Base-by-base conservation (phyloP, 306 rosid species). In the Albizia julibrissin region DNA sequence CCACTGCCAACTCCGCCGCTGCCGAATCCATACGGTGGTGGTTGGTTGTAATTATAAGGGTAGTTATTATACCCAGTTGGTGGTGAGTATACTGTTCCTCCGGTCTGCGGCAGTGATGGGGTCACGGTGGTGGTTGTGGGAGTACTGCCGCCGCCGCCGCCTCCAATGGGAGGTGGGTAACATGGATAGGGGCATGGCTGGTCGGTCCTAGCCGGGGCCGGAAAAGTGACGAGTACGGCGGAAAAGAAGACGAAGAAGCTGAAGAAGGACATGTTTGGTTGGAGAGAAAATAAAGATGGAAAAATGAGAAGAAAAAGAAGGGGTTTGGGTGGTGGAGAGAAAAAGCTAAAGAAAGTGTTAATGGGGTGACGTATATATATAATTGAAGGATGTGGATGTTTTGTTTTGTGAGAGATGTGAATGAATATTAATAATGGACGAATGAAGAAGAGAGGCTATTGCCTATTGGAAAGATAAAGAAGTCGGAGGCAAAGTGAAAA, bases 161-260 rank as follows among this genome's bases (percentile, higher is more conserved):
- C n/a, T n/a, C n/a, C 89, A n/a, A 81, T 86, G 19, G 98, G 96
- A 4, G 98, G 96, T 2, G 95, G 94, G 84, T 94, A 90, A 74
- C 98, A 94, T 8, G 98, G 98, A 70, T 94, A 94, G 0, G 89
- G 76, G 79, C 98, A 94, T 0, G 93, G 80, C 70, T 78, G 84
- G 15, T 94, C 97, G 74, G 94, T 33, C 22, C 44, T 84, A 24
- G 85, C 72, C 7, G 79, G 66, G 40, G 18, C 72, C 0, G 89
- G 92, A 71, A 94, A 82, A 58, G 37, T 80, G 39, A 87, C 77
- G 33, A 91, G 76, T 27, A 87, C 21, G 16, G 47, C 43, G 5
- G 84, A 85, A 86, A 85, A 74, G 0, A 87, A 59, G 13, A 10
- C 12, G 80, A 91, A 37, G 82, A 69, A 11, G 74, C 71, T 14